phyloP scores from a whole-genome alignment of 306 rosid genomes.

The Pyrus bretschneideri region DNA sequence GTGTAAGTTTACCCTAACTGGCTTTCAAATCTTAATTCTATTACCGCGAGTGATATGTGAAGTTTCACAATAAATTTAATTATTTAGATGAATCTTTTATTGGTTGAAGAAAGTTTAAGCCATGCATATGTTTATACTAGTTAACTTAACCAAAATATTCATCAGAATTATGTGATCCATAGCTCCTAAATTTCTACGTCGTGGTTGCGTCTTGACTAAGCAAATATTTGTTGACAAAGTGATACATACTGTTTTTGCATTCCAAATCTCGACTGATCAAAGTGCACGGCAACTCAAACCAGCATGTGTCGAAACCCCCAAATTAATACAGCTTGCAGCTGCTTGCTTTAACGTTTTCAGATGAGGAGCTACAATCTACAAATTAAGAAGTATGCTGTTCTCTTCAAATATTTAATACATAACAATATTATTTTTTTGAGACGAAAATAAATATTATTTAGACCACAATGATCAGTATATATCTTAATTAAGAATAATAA shows the following conservation, averaged over 20 bases:
- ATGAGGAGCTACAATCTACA: no score
- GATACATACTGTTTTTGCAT: not conserved
- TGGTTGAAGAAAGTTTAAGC: not conserved
- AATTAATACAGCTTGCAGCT: not conserved
- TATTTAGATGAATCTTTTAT: not conserved
- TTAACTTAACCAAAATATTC: not conserved
- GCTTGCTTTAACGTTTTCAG: no score
- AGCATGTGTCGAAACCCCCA: not conserved
- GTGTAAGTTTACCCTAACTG: no score
- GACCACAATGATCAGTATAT: no score
- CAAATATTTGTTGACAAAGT: not conserved
- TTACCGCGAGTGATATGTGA: no score
- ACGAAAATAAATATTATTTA: no score
- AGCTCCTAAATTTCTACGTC: not conserved
- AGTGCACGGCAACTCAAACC: not conserved
- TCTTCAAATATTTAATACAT: no score
- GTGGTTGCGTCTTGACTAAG: not conserved
- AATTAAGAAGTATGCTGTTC: no score
- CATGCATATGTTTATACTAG: not conserved
- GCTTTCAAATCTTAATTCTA: no score
- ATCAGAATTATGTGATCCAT: not conserved
- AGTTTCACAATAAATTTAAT: no score
- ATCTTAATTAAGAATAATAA: no score
- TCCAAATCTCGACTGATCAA: not conserved
- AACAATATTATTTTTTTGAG: no score